These are phyloP conservation scores for Amaranthus palmeri DNA, from an alignment of 148 eudicot species.

Conservation along the genomic window DNA sequence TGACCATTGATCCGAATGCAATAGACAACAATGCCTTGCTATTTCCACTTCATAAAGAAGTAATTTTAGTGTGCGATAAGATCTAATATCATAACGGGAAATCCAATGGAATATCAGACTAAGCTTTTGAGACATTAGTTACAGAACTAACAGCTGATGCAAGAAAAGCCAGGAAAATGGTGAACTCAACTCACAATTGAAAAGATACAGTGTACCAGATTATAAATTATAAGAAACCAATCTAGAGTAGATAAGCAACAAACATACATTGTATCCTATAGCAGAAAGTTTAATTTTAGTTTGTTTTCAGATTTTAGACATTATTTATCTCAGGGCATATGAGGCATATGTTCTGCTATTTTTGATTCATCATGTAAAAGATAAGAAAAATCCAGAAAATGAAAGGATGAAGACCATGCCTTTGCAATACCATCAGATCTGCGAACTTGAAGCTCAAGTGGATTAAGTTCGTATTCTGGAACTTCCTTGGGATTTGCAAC, in stretches of 20 bases:
- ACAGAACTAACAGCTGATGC: too few species aligned
- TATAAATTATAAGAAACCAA: too few species aligned
- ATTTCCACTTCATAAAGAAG: not conserved
- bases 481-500: conserved; percentile 96
- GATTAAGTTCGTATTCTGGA: conserved; percentile 99
- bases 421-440: conserved; percentile 91
- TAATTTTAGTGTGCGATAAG: not conserved
- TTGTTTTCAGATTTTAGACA: not conserved
- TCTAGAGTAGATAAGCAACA: too few species aligned
- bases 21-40: not conserved
- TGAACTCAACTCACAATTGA: too few species aligned
- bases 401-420: conserved; percentile 41
- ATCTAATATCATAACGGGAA: not conserved
- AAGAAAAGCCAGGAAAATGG: too few species aligned
- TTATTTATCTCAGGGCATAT: not conserved
- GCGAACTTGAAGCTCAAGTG: conserved; percentile 91
- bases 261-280: too few species aligned
- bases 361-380: not conserved
- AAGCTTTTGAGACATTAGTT: not conserved
- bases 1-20: not conserved
- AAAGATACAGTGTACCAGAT: too few species aligned
- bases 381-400: not conserved
- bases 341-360: not conserved
- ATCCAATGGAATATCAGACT: not conserved
- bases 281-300: too few species aligned